phyloP scores from a whole-genome alignment of 225 moss, liverwort and hornwort genomes.

The Climacium dendroides region DNA sequence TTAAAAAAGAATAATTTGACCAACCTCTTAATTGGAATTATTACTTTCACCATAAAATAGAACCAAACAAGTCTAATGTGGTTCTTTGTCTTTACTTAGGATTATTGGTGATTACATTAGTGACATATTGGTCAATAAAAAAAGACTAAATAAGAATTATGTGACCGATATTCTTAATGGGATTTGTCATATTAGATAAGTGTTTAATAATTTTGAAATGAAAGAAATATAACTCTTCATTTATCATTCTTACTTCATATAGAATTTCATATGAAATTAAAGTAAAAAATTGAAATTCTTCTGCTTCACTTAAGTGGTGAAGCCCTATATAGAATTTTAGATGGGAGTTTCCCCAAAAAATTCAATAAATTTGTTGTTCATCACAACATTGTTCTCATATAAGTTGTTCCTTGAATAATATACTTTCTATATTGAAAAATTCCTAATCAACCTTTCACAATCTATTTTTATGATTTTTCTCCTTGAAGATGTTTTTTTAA shows the following conservation, averaged over 20 bases:
- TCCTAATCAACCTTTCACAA: not conserved
- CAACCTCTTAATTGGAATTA: not conserved
- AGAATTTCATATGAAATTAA: not conserved
- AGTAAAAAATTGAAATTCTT: not conserved
- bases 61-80: not conserved
- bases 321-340: not conserved
- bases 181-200: not conserved
- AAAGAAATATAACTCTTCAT: not conserved
- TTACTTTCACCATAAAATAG: not conserved
- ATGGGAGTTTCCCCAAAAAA: fast-evolving
- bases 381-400: not conserved
- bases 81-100: not conserved
- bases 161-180: not conserved
- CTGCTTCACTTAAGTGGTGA: fast-evolving
- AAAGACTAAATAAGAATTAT: not conserved
- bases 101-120: not conserved
- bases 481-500: not conserved
- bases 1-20: no score
- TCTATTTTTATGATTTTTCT: not conserved
- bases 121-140: not conserved
- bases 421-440: fast-evolving
- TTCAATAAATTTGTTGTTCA: not conserved
- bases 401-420: not conserved
- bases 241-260: not conserved
- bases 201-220: not conserved